Conservation (phyloP, 2,329 filamentous ascomycete genomes). For the Fusarium pininemorale region DNA sequence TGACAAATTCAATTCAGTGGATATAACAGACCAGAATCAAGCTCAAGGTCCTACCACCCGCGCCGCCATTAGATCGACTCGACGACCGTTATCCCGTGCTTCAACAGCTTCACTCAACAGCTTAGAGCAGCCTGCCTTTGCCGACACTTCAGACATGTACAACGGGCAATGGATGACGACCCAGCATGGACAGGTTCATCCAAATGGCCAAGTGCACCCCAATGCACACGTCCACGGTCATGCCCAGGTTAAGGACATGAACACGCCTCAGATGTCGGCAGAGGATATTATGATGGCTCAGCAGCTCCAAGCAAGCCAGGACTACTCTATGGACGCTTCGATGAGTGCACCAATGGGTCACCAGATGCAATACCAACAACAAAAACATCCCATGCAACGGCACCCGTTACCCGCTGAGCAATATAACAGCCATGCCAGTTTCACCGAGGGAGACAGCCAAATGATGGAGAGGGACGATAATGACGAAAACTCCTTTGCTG, state of each 20-base stretch:
- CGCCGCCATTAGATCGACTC: conserved; percentile 54
- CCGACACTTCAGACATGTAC: conserved; percentile 56
- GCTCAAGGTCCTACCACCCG: conserved; percentile 44
- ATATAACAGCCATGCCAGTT: conserved; percentile 62
- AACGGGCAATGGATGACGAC: conserved; percentile 58
- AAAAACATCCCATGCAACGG: conserved; percentile 51
- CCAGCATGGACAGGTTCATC: conserved; percentile 23
- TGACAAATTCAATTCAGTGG: conserved; percentile 36
- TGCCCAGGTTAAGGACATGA: conserved; percentile 55
- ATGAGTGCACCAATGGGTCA: conserved; percentile 56
- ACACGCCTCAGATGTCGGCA: conserved; percentile 59
- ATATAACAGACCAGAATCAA: conserved; percentile 42
- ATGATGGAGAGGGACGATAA: conserved; percentile 68
- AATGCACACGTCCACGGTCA: conserved; percentile 41
- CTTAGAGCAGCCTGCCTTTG: conserved; percentile 59
- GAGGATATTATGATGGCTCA: conserved; percentile 68
- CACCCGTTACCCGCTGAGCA: conserved; percentile 65
- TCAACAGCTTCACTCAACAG: conserved; percentile 68
- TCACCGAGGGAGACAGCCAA: conserved; percentile 67
- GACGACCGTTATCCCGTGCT: conserved; percentile 63
- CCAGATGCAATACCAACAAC: conserved; percentile 54
- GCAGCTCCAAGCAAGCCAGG: conserved; percentile 64
- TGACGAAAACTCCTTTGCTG: conserved; percentile 64
- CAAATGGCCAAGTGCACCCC: conserved; percentile 24
- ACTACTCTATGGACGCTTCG: conserved; percentile 59